Evolutionary conservation across 306 rosid species (phyloP), one percentile per base, ranked within the genome.

Genomic region (Quercus rubra): DNA sequence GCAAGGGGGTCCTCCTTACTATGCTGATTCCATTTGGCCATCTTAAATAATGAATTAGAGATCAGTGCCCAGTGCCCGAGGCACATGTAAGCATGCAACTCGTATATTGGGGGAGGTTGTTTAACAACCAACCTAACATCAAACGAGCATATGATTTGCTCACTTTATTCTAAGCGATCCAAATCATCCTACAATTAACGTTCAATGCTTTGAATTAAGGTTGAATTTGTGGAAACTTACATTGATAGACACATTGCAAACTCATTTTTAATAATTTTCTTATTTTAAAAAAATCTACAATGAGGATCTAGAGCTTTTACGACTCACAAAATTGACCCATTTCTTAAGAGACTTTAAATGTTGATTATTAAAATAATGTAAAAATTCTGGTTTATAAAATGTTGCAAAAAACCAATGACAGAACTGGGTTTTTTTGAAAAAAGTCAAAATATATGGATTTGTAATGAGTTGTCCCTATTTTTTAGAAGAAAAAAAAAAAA

Each of bases 61-160:
- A 58, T 58, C 5, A 58, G 64, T 57, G 55, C 66, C 54, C 5
- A 58, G 64, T 57, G 55, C 66, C 54, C 75, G 1, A 66, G 78
- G 68, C 77, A 75, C 73, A 55, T 68, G 79, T 30, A 31, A 38
- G 70, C 73, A 55, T 68, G 79, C 43, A 31, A 38, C 76, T 68
- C 72, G 46, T 69, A 33, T 21, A 4, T 19, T 52, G 67, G 18
- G 77, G 55, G 51, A 55, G 62, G 62, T 81, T 51, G 85, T 49
- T 71, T 80, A 81, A 76, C 85, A 76, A 81, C 78, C 51, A 56
- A 71, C 64, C 58, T 67, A 67, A 64, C 70, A 4, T 43, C 51
- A 35, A 23, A 25, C 15, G 3, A 58, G 6, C 9, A 35, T 21
- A 58, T 3, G 17, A 58, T 58, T 58, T 3, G 64, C 64, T 58